Evolutionary conservation across 2,329 filamentous ascomycete genomes (phyloP).

Genomic region (Botryotinia convoluta): DNA sequence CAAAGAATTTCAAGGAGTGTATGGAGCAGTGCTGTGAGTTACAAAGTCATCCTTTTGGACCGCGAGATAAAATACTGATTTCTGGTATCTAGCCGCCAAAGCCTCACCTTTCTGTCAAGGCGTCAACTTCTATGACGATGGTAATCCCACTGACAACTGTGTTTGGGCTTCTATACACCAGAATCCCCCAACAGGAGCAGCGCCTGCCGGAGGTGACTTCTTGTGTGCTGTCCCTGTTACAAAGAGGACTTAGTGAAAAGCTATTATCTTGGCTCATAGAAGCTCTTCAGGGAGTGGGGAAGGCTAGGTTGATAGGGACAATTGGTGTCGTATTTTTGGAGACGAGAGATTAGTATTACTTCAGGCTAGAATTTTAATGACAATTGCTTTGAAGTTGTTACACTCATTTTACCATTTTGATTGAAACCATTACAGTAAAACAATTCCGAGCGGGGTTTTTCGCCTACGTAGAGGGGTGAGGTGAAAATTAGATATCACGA

Average conservation of each 20-base stretch:
- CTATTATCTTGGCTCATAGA: not conserved
- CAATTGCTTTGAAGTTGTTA: not conserved
- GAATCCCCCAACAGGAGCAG: not conserved
- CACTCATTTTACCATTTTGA: not conserved
- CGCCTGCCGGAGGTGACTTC: constrained; percentile 1
- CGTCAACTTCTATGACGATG: constrained; percentile 8
- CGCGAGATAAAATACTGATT: not conserved
- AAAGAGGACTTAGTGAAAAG: not conserved
- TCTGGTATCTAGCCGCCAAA: not conserved
- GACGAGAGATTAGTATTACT: not conserved
- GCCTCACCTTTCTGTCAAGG: not conserved
- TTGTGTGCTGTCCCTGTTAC: constrained; percentile 4
- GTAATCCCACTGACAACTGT: constrained; percentile 7
- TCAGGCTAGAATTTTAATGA: constrained; percentile 12
- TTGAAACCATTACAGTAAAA: not conserved
- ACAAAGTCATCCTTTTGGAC: not conserved
- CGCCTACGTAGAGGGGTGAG: not conserved
- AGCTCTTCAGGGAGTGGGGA: not conserved
- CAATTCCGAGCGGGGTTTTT: not conserved
- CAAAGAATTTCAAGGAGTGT: constrained; percentile 14
- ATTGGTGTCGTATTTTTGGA: not conserved
- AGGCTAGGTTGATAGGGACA: too few relatives aligned
- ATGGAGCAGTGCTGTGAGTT: constrained; percentile 18
- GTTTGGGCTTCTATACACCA: constrained; percentile 1
- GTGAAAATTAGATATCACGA: not conserved